Base-by-base conservation (phyloP, 179 eudicot genomes). In the Silene noctiflora region DNA sequence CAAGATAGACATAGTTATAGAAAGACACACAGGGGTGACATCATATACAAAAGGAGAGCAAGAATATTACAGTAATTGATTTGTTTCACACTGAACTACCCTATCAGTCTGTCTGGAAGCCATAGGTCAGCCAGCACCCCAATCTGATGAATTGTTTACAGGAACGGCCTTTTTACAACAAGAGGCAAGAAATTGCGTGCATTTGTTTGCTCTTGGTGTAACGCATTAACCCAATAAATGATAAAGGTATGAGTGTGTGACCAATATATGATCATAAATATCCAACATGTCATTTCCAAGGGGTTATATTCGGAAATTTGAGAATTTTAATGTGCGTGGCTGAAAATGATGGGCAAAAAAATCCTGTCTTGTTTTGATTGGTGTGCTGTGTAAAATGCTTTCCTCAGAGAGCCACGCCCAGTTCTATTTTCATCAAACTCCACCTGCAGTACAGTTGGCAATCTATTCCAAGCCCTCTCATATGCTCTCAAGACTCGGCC, bases 71-170 rank as follows among this genome's bases (percentile, higher is more conserved):
- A 56, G 14, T n/a, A 56, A 16, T 55, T 55, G 60, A 55, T 55
- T 55, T 16, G 20, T 55, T 55, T n/a, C 39, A 33, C 39, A 55
- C 60, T n/a, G 17, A n/a, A 56, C 61, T 56, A 56, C 61, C 61
- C 61, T 55, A 55, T 55, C 60, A 55, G 20, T 55, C 20, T 55
- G 60, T 55, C 17, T 55, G 60, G 60, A 55, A 55, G 20, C 20
- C 60, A n/a, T 55, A 55, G 60, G 60, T 56, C 61, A 17, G 61
- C n/a, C 61, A 56, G 61, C 61, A 56, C 61, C 61, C 61, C 61
- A 56, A 56, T 56, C 21, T 56, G 61, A 56, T 56, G 61, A 56
- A 17, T 56, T 56, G 21, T 56, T 56, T 56, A 56, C 61, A 19
- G 61, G 21, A 56, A 56, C 6, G 21, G 21, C 21, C 21, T 3